Percentiles rank a stretch among this genome's conserved stretches.
Conservation (phyloP, 164 flowering plant species). For the Vitis labrusca region DNA sequence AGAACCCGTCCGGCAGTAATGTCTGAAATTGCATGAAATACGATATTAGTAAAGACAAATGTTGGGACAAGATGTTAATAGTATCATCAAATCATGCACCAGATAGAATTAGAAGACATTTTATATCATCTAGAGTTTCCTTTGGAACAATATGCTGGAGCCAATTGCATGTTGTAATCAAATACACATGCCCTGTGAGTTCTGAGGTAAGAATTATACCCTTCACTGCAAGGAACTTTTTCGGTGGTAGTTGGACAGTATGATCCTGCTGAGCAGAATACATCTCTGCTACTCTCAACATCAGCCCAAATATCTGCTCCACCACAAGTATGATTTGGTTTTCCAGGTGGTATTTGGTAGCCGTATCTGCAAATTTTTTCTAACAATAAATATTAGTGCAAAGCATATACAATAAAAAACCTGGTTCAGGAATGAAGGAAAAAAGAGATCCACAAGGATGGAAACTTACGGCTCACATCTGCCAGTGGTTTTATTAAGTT, state of each 20-base stretch:
- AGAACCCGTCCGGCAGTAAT: conserved; percentile 76
- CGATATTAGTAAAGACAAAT: conserved; percentile 9
- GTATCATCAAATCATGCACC: conserved; percentile 2
- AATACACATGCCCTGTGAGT: no score
- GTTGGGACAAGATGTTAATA: not conserved
- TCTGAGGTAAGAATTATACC: conserved; percentile 44
- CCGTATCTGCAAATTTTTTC: conserved; percentile 47
- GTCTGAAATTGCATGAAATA: conserved; percentile 39
- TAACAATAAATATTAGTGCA: conserved; percentile 7
- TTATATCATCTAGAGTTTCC: not conserved
- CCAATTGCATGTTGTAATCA: no score
- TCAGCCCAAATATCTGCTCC: conserved; percentile 82
- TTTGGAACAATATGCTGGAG: not conserved
- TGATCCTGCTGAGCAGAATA: conserved; percentile 78
- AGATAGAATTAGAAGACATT: not conserved
- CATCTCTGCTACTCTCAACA: conserved; percentile 43
- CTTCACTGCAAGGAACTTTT: conserved; percentile 51
- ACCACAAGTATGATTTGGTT: conserved; percentile 72
- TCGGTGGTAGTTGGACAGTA: conserved; percentile 67
- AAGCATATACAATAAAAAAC: conserved; percentile 2
- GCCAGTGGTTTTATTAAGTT: conserved; percentile 62
- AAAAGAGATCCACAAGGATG: not conserved
- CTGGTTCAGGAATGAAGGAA: not conserved
- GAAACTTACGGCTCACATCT: conserved; percentile 78
- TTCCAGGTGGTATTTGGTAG: conserved; percentile 76